Base-by-base conservation (phyloP, 116 monocot genomes). In the Dioscorea cayenensis region DNA sequence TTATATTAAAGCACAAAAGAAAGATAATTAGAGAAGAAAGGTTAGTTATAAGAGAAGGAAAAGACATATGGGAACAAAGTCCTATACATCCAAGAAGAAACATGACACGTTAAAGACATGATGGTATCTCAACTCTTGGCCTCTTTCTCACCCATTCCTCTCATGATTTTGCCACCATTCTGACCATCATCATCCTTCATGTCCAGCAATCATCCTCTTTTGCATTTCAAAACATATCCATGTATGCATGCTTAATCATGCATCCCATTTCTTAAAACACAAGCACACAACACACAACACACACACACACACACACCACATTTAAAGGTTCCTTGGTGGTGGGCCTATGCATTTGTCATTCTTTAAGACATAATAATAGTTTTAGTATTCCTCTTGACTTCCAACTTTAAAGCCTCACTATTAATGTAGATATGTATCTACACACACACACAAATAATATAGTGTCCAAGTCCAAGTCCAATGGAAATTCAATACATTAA, bases 111-210 rank as follows among this genome's bases (percentile, higher is more conserved):
- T 27, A 3, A 27, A 23, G 25, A 20, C 20, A 62, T 62, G 62
- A 62, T 62, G 10, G 23, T 22, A 62, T 62, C 23, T 23, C 23
- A 62, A 23, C 23, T 27, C 55, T 55, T 55, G 55, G 55, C 55
- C 55, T 55, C 55, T 55, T 23, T 21, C 21, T 20, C 62, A 23
- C 62, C 7, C 62, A 23, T 20, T 20, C 25, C 23, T 8, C 62
- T 62, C 62, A 62, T 62, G 22, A 62, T 62, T 62, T 62, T 62
- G 62, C 62, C 62, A 23, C 62, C 62, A 62, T 62, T 27, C 22
- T 27, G 25, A 62, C 55, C 55, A 55, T 55, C 55, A 55, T 55
- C 55, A 55, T 55, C 55, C 55, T 55, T 55, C 55, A 55, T 55
- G n/a, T 55, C 18, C 55, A 18, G 55, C 10, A 55, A n/a, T 14